Evolutionary conservation across 1,139 yeast genomes (phyloP).

Genomic region (Trichomonascaceae sp.): DNA sequence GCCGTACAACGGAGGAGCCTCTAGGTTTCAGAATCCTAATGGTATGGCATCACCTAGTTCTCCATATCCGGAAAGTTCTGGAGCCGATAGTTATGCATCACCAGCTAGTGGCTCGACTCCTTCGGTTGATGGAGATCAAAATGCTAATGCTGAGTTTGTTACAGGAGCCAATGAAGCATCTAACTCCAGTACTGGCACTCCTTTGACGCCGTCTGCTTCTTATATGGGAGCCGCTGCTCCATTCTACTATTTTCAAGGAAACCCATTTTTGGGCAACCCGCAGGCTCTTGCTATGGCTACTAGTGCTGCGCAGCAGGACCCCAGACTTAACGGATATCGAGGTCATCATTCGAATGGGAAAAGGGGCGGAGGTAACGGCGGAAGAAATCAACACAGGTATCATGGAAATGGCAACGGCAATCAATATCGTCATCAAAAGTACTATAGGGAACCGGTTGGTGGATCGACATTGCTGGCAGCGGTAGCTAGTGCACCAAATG

Average conservation of each 20-base stretch:
- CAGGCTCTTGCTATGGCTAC: conserved; percentile 7
- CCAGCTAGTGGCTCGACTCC: neutral
- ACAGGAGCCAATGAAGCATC: neutral
- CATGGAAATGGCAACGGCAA: conserved; percentile 27
- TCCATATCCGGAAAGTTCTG: neutral
- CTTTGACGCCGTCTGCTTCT: neutral
- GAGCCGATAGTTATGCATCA: neutral
- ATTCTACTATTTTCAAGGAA: conserved; percentile 1
- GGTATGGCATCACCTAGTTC: neutral
- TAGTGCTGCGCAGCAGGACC: conserved; percentile 7
- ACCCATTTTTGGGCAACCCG: conserved; percentile 9
- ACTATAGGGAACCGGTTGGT: conserved; percentile 32
- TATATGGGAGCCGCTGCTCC: neutral
- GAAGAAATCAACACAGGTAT: conserved; percentile 19
- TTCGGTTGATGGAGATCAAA: neutral
- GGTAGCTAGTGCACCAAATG: conserved; percentile 31
- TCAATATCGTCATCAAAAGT: conserved; percentile 1
- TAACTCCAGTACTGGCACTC: neutral
- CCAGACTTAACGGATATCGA: conserved; percentile 1
- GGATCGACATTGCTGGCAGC: conserved; percentile 29
- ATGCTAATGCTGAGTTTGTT: neutral
- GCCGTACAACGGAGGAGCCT: conserved; percentile 4
- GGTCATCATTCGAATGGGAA: conserved; percentile 3
- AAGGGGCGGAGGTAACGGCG: conserved; percentile 5
- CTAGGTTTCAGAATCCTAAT: neutral